phyloP scores from a whole-genome alignment of 495 filamentous ascomycete species.

The Viridothelium virens region DNA sequence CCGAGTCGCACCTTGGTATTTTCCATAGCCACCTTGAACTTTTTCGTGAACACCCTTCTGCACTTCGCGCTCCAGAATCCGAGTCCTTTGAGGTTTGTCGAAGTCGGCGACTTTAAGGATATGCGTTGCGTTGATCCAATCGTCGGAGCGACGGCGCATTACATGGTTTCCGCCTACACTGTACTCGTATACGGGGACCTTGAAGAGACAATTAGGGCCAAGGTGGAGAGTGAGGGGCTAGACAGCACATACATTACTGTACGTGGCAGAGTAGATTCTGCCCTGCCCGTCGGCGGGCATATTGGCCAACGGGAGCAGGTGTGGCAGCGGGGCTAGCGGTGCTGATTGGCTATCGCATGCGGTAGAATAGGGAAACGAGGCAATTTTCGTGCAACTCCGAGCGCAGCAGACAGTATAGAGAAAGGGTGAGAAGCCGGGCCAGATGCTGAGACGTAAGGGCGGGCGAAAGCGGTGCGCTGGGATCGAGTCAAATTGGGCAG shows the following conservation, averaged over 20 bases:
- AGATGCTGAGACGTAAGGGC: neutral
- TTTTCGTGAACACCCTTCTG: constrained; percentile 96
- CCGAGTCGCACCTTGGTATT: constrained; percentile 71
- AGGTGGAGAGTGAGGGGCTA: neutral
- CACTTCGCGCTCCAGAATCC: constrained; percentile 92
- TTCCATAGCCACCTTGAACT: constrained; percentile 95
- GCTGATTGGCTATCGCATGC: constrained; percentile 9
- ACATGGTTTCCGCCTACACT: constrained; percentile 70
- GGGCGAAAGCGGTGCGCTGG: neutral
- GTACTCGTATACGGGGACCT: constrained; percentile 89
- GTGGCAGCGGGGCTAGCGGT: neutral
- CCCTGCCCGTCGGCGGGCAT: constrained; percentile 18
- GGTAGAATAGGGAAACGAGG: neutral
- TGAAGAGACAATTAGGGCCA: constrained; percentile 14
- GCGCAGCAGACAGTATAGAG: neutral
- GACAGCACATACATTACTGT: constrained; percentile 69
- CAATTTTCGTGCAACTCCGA: neutral
- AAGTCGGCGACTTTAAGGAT: constrained; percentile 66
- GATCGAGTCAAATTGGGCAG: neutral
- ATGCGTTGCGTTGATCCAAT: constrained; percentile 42
- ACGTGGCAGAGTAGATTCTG: constrained; percentile 79
- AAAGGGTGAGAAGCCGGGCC: neutral
- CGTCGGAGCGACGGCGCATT: constrained; percentile 72
- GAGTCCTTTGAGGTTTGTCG: constrained; percentile 84
- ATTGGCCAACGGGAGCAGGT: neutral